A percentile compares a stretch with the other conserved stretches of the same genome.
Conservation (phyloP, 306 rosid species). For the Malus sieversii region DNA sequence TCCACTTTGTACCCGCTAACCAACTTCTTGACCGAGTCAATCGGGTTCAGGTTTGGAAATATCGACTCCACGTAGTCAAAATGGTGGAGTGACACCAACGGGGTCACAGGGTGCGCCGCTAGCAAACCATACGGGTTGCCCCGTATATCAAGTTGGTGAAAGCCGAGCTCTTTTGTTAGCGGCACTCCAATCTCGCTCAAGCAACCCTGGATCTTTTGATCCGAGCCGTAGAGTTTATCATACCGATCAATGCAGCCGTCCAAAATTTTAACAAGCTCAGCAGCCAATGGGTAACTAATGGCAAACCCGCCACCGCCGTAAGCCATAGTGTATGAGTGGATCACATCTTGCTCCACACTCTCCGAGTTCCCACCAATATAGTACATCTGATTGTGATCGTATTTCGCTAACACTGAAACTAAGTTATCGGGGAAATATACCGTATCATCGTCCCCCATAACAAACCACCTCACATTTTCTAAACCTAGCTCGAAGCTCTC, state of each 20-base stretch:
- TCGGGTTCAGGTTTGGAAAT: constrained; percentile 34
- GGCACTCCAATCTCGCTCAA: constrained; percentile 67
- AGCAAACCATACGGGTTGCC: constrained; percentile 58
- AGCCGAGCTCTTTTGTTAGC: constrained; percentile 57
- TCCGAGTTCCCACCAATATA: constrained; percentile 69
- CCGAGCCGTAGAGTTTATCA: constrained; percentile 47
- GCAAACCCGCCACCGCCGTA: constrained; percentile 82
- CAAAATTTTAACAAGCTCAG: constrained; percentile 44
- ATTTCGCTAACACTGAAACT: constrained; percentile 47
- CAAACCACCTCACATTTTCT: constrained; percentile 64
- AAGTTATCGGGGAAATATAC: constrained; percentile 56
- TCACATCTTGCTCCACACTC: constrained; percentile 61
- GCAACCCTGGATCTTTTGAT: constrained; percentile 64
- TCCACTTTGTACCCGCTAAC: constrained; percentile 22
- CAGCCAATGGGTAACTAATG: constrained; percentile 58
- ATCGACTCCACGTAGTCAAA: constrained; percentile 46
- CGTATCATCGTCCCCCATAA: constrained; percentile 87
- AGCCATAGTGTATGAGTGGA: constrained; percentile 52
- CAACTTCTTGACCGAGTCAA: constrained; percentile 25
- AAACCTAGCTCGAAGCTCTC: constrained; percentile 63
- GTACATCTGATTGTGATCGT: constrained; percentile 79
- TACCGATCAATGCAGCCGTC: constrained; percentile 71
- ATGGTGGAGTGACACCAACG: constrained; percentile 72
- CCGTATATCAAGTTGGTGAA: constrained; percentile 73
- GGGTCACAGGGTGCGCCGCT: constrained; percentile 68